Percentiles rank a stretch among this genome's conserved stretches.
Conservation (phyloP, 805 yeast genomes). For the Wickerhamiella cacticola region DNA sequence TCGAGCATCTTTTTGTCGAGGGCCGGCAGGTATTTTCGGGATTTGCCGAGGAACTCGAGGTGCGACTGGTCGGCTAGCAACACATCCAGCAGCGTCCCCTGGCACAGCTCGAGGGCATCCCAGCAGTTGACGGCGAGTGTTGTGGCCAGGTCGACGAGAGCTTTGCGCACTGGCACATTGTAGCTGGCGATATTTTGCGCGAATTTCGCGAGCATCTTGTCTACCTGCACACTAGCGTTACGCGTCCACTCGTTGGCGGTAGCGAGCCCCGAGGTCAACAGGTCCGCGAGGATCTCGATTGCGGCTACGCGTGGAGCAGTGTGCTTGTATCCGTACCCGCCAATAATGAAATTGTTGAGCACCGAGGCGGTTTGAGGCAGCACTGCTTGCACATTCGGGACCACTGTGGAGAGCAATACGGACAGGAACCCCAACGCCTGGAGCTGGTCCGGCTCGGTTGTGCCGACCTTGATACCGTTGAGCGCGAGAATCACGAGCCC, state of each 20-base stretch:
- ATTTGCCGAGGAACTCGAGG: neutral
- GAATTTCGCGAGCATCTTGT: conserved; percentile 2
- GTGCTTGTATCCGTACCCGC: conserved; percentile 15
- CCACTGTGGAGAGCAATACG: neutral
- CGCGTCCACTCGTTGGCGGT: neutral
- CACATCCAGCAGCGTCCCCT: neutral
- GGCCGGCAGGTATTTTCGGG: neutral
- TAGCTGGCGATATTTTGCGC: neutral
- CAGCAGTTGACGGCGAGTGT: conserved; percentile 4
- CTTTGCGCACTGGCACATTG: neutral
- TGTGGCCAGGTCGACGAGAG: neutral
- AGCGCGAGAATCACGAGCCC: conserved; percentile 2
- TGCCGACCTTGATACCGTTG: conserved; percentile 1
- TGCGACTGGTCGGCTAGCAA: neutral
- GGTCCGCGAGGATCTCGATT: conserved; percentile 45
- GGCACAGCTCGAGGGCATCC: conserved; percentile 8
- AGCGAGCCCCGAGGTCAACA: neutral
- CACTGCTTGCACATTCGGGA: conserved; percentile 21
- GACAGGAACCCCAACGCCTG: neutral
- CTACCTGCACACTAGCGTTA: conserved; percentile 6
- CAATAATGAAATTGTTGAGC: conserved; percentile 16
- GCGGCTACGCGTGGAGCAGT: conserved; percentile 62
- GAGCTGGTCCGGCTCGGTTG: neutral
- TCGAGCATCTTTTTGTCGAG: conserved; percentile 2
- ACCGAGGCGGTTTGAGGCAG: conserved; percentile 19